Base-by-base conservation (phyloP, 2,329 filamentous ascomycete genomes). In the Domatiomyces globalis region DNA sequence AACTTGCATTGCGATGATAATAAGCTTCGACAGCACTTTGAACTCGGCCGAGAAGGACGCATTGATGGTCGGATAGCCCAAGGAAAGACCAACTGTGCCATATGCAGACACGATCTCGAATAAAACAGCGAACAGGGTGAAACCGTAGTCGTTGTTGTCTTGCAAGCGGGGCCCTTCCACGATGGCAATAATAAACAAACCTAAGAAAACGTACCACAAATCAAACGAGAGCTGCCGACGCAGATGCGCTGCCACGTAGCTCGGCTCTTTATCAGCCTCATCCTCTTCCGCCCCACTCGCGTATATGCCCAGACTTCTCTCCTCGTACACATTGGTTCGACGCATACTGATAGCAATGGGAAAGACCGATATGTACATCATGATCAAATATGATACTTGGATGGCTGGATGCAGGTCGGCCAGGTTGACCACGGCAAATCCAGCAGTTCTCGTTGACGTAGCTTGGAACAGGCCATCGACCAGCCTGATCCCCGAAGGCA, bases 151-250 rank as follows among this genome's bases (percentile, higher is more conserved):
- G 53, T 81, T 72, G 20, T 66, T 69, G 60, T 77, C 76, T 63
- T 85, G 73, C 10, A 98, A 73, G 15, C 81, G 79, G 6, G 62
- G 52, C 3, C 88, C 90, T 69, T 98, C 94, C 27, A 85, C 81
- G 61, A 98, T 95, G 54, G 84, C 77, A 62, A 98, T 85, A 64
- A 96, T 79, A 69, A 98, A 98, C 60, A 94, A 80, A 0, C 92
- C 92, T 19, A 96, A 67, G 63, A 94, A 95, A 52, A 98, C 84
- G 62, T 88, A 98, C 92, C 92, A 98, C 67, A 98, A 68, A 69
- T 98, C 92, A 70, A 98, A 98, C 50, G 88, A 94, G 36, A 98
- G 77, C 67, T 98, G 92, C 46, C 85, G 81, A 39, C 92, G 85
- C 65, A 98, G 76, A 78, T 98, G 92, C 49, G 86, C 83, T 2